Percentiles rank a stretch among this genome's conserved stretches.
phyloP scores from a whole-genome alignment of 2,329 filamentous ascomycete species.

The Botrytis squamosa region DNA sequence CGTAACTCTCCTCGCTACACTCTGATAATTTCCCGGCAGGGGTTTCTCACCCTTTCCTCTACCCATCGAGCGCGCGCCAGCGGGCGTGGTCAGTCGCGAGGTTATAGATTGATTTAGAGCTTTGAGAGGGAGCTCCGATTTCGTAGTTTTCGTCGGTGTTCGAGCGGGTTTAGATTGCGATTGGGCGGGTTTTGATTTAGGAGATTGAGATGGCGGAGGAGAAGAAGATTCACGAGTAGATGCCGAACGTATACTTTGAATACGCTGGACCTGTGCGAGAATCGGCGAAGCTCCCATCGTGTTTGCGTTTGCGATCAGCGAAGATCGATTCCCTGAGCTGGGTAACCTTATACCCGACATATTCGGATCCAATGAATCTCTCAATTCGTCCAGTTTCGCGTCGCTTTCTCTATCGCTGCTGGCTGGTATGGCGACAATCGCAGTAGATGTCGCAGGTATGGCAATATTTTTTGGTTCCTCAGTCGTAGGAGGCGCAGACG shows the following conservation, averaged over 20 bases:
- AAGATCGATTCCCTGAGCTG: background rate
- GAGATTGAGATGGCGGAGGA: background rate
- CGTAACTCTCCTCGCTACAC: constrained; percentile 36
- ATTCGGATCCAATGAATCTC: background rate
- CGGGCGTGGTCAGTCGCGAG: constrained; percentile 32
- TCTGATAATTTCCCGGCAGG: constrained; percentile 36
- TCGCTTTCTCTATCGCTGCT: background rate
- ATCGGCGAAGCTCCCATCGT: background rate
- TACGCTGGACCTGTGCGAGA: background rate
- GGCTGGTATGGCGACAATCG: background rate
- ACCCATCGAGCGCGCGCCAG: constrained; percentile 31
- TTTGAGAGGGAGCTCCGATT: constrained; percentile 29
- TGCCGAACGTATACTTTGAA: background rate
- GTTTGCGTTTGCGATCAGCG: background rate
- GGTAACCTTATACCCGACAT: background rate
- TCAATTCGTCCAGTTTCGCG: background rate
- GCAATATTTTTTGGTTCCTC: background rate
- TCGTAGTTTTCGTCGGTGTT: constrained; percentile 13
- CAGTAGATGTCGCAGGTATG: background rate
- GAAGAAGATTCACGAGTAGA: background rate
- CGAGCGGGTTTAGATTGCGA: background rate
- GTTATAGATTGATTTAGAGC: constrained; percentile 37
- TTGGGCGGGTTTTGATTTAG: background rate
- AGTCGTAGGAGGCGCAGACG: background rate
- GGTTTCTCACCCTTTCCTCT: background rate